Evolutionary conservation across 1,139 yeast species (phyloP).

Genomic region (Chernovozyma aurita): DNA sequence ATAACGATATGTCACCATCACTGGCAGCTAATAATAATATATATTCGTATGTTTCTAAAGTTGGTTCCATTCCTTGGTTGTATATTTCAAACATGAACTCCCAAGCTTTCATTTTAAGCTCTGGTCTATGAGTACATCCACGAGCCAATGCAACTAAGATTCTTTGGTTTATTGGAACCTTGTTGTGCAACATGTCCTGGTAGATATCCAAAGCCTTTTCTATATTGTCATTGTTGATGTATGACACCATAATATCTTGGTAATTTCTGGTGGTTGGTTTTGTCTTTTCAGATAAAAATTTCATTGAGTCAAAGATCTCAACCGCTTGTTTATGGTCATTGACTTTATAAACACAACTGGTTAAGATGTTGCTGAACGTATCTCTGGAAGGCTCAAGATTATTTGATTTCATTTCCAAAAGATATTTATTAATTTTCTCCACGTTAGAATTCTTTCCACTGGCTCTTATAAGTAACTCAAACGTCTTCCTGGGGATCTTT

Average conservation of each 20-base stretch:
- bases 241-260: slow-evolving; percentile 64
- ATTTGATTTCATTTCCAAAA: slow-evolving; percentile 46
- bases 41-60: slow-evolving; percentile 52
- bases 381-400: slow-evolving; percentile 52
- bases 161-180: slow-evolving; percentile 31
- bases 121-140: slow-evolving; percentile 60
- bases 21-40: slow-evolving; percentile 71
- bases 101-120: slow-evolving; percentile 65
- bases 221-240: slow-evolving; percentile 56
- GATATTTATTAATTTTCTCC: slow-evolving; percentile 28
- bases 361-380: slow-evolving; percentile 61
- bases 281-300: slow-evolving; percentile 60
- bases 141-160: slow-evolving; percentile 65
- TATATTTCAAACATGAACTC: slow-evolving; percentile 66
- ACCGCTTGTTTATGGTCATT: slow-evolving; percentile 59
- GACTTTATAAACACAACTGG: slow-evolving; percentile 56
- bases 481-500: slow-evolving; percentile 21
- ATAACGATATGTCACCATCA: slow-evolving; percentile 73
- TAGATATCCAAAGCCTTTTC: slow-evolving; percentile 75
- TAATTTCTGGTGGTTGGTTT: slow-evolving; percentile 68
- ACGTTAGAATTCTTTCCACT: slow-evolving; percentile 33
- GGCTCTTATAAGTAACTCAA: slow-evolving; percentile 36
- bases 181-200: slow-evolving; percentile 54
- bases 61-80: slow-evolving; percentile 45
- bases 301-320: slow-evolving; percentile 79